Percentiles rank a stretch among this genome's conserved stretches.
Conservation (phyloP, 768 basidiomycete species). For the Mycena latifolia region DNA sequence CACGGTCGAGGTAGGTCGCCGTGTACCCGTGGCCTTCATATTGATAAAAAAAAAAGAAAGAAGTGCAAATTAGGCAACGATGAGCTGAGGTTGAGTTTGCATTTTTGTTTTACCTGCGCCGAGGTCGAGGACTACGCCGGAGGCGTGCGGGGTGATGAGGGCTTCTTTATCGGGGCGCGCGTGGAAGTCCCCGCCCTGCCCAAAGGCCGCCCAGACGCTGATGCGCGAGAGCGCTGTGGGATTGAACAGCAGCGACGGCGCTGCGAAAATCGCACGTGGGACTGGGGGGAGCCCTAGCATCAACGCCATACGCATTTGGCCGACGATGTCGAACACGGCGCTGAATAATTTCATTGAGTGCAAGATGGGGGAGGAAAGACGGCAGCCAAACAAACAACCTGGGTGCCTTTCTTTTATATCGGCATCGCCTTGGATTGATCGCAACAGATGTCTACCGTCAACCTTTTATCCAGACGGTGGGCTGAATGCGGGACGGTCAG, state of each 20-base stretch:
- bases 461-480: not conserved
- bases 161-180: constrained; percentile 52
- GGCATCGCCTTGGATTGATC: not conserved
- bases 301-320: constrained; percentile 50
- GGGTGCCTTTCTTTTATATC: constrained; percentile 8
- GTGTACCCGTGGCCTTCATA: constrained; percentile 72
- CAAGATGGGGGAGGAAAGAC: not conserved
- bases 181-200: constrained; percentile 57
- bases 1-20: constrained; percentile 67
- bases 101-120: constrained; percentile 65
- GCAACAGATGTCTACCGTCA: not conserved
- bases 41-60: no score
- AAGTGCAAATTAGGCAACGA: not conserved
- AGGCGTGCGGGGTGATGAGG: constrained; percentile 66
- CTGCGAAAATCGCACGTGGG: constrained; percentile 34
- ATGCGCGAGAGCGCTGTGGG: constrained; percentile 60
- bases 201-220: constrained; percentile 70
- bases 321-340: constrained; percentile 14
- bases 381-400: constrained; percentile 8
- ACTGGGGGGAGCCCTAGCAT: constrained; percentile 59
- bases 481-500: no score
- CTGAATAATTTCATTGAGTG: constrained; percentile 14
- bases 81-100: not conserved
- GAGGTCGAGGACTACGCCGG: constrained; percentile 74
- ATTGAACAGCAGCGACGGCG: constrained; percentile 60